phyloP scores from a whole-genome alignment of 352 stramenopile species.

The Halophytophthora polymorphica region DNA sequence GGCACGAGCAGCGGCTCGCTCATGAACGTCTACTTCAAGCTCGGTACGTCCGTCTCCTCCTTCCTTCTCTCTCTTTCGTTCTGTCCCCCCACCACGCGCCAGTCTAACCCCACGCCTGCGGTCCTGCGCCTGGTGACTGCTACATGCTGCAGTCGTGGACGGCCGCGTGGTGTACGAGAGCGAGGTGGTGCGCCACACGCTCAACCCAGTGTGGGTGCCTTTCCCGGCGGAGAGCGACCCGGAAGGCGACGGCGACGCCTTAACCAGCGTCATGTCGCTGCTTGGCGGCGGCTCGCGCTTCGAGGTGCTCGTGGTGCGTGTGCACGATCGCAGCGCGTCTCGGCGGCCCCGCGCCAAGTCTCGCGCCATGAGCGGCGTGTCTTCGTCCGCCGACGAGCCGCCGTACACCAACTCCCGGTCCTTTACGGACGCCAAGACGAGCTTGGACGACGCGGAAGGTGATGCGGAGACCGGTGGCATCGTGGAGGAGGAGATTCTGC shows the following conservation, averaged over 20 bases:
- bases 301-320: constrained; percentile 63
- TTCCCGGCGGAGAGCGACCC: constrained; percentile 52
- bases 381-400: constrained; percentile 40
- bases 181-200: constrained; percentile 60
- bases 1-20: constrained; percentile 40
- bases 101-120: not conserved
- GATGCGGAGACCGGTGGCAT: constrained; percentile 21
- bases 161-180: constrained; percentile 68
- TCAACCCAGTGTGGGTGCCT: constrained; percentile 82
- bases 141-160: constrained; percentile 47
- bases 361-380: constrained; percentile 31
- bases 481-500: constrained; percentile 55
- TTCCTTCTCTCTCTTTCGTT: not conserved
- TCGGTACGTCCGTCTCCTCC: constrained; percentile 35
- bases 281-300: constrained; percentile 54
- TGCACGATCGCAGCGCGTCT: constrained; percentile 43
- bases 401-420: constrained; percentile 42
- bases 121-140: not conserved
- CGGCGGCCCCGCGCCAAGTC: constrained; percentile 50
- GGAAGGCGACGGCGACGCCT: constrained; percentile 14
- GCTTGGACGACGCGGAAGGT: constrained; percentile 33
- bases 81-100: not conserved
- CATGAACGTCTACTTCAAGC: constrained; percentile 76
- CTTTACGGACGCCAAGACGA: constrained; percentile 30
- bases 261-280: constrained; percentile 32